Conservation (phyloP, 176 grass and related monocot species). For the Triticum timopheevii region DNA sequence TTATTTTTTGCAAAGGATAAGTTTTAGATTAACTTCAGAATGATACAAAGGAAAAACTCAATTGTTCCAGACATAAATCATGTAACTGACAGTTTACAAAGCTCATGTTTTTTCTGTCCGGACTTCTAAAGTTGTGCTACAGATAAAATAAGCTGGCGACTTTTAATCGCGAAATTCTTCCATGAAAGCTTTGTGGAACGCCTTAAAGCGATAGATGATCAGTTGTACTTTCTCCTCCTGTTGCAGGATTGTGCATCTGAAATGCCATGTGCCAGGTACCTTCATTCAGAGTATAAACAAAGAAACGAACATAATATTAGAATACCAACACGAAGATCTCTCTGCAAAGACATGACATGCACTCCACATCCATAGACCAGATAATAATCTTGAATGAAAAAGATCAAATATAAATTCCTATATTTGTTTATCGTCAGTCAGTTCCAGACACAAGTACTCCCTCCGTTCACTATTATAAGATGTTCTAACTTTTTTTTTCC, state of each 20-base stretch:
- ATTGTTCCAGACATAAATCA: not conserved
- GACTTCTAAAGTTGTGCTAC: not conserved
- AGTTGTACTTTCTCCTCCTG: conserved; percentile 59
- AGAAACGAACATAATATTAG: conserved; percentile 24
- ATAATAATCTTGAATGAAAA: conserved; percentile 4
- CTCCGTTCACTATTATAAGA: too few relatives aligned
- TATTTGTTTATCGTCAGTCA: not conserved
- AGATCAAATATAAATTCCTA: not conserved
- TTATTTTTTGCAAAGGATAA: not conserved
- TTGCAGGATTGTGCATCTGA: conserved; percentile 80
- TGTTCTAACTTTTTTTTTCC: too few relatives aligned
- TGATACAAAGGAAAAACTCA: not conserved
- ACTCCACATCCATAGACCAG: not conserved
- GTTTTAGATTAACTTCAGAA: not conserved
- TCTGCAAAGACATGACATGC: not conserved
- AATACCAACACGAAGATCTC: not conserved
- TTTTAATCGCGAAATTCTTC: conserved; percentile 42
- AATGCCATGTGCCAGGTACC: conserved; percentile 82
- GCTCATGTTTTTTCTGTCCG: not conserved
- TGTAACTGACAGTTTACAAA: not conserved
- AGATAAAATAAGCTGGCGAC: not conserved
- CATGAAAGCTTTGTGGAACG: conserved; percentile 81
- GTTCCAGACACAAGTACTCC: not conserved
- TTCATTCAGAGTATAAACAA: conserved; percentile 43
- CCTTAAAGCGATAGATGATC: conserved; percentile 51